Evolutionary conservation across 2,329 filamentous ascomycete genomes (phyloP), one percentile per base, ranked within the genome.

Genomic region (Claviceps paspali): DNA sequence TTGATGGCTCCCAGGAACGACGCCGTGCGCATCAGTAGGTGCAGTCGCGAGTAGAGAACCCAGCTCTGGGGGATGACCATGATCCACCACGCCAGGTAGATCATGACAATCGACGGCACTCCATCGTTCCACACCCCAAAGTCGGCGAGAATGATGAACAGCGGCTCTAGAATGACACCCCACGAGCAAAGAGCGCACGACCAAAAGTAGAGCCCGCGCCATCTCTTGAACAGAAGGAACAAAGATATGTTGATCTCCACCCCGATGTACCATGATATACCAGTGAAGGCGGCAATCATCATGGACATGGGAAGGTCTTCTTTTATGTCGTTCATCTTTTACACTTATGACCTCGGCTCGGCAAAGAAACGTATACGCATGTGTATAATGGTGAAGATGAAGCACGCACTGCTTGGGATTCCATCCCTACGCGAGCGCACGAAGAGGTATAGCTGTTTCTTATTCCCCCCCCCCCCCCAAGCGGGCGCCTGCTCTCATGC

Each of bases 21-120:
- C 8, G 61, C 38, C 58, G 68, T 67, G 17, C 62, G 63, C 5
- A 71, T 57, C 17, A 78, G 61, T 3, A 78, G 60, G 47, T 76
- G 70, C 2, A 78, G 60, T 7, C 73, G 64, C 2, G 71, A 76
- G 55, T 73, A 78, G 1, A 78, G 57, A 2, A 78, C 72, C 17
- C 75, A 47, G 0, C 65, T 65, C 48, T 76, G 70, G 0, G 71
- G 72, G 4, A 70, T 69, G 1, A 77, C 64, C 68, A 76, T 74
- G 3, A 45, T 47, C 8, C 46, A 39, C 50, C 50, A 52, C 7
- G 43, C 43, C 12, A 47, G 35, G 29, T 46, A 44, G 22, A 47
- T 48, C 24, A 47, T 30, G 29, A 35, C 38, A 5, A 46, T 43
- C n/a, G 39, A 41, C 6, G 40, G 41, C 6, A 44, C 41, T 7